Evolutionary conservation across 192 early-diverging fungal genomes (phyloP).

Genomic region (Coemansia sp.): DNA sequence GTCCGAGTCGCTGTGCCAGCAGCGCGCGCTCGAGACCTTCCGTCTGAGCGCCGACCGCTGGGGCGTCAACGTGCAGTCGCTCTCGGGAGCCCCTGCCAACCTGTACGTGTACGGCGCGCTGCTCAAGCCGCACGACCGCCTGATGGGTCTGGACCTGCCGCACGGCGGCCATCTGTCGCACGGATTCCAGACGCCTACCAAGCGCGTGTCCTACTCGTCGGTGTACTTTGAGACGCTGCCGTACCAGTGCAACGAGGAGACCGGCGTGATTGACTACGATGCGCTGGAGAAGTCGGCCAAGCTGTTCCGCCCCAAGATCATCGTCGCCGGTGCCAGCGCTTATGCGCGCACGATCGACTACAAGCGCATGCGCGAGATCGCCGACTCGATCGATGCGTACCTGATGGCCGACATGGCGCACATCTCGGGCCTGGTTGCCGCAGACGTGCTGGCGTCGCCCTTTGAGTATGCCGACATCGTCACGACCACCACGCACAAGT

Average conservation of each 20-base stretch:
- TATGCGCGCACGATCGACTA: slow-evolving; percentile 97
- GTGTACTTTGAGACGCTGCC: slow-evolving; percentile 96
- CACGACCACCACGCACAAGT: slow-evolving; percentile 99
- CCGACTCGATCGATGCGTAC: slow-evolving; percentile 78
- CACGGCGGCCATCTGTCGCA: slow-evolving; percentile 99
- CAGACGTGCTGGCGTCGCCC: slow-evolving; percentile 80
- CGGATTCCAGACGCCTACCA: slow-evolving; percentile 94
- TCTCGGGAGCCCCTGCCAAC: slow-evolving; percentile 96
- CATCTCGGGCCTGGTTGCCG: slow-evolving; percentile 87
- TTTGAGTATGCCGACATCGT: slow-evolving; percentile 95
- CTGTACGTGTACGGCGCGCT: slow-evolving; percentile 95
- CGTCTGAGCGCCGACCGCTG: slow-evolving; percentile 75
- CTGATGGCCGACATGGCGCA: slow-evolving; percentile 98
- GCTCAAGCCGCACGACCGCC: slow-evolving; percentile 92
- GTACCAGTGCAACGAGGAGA: slow-evolving; percentile 86
- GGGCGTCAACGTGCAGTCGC: slow-evolving; percentile 97
- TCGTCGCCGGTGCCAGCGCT: slow-evolving; percentile 92
- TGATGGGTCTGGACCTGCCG: slow-evolving; percentile 97
- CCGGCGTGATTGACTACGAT: slow-evolving; percentile 93
- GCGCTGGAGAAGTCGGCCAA: slow-evolving; percentile 72
- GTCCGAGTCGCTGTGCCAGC: slow-evolving; percentile 90
- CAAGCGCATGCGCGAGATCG: slow-evolving; percentile 69
- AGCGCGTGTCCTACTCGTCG: slow-evolving; percentile 95
- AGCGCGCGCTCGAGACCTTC: slow-evolving; percentile 94
- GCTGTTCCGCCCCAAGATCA: slow-evolving; percentile 93